phyloP scores from a whole-genome alignment of 176 grass and related monocot species.

The Thalia dealbata region DNA sequence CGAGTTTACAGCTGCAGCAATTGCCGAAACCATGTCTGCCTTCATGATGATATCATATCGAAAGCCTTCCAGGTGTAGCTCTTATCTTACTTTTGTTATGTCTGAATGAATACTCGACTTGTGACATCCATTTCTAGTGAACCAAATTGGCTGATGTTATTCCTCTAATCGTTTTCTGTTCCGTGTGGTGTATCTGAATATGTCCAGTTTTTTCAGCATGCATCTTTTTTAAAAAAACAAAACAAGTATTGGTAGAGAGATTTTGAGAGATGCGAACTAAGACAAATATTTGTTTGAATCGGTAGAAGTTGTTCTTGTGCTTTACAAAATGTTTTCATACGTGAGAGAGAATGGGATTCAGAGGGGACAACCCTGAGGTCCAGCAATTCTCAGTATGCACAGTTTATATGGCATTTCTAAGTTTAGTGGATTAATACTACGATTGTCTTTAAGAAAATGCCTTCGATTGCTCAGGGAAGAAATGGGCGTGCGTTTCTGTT shows the following conservation, averaged over 20 bases:
- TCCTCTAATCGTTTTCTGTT: too few relatives aligned
- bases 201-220: neutral
- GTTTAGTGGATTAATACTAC: neutral
- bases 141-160: too few relatives aligned
- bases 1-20: constrained; percentile 17
- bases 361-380: too few relatives aligned
- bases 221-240: neutral
- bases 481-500: constrained; percentile 7
- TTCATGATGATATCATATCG: constrained; percentile 15
- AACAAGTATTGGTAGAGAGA: too few relatives aligned
- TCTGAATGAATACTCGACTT: too few relatives aligned
- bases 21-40: constrained; percentile 15
- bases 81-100: neutral
- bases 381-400: too few relatives aligned
- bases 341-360: too few relatives aligned
- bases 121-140: too few relatives aligned
- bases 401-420: too few relatives aligned
- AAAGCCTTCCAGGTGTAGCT: constrained; percentile 9
- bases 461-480: neutral
- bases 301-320: neutral
- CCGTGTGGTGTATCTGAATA: neutral
- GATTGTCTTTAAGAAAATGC: neutral
- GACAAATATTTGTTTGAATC: neutral
- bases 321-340: too few relatives aligned
- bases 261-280: neutral